phyloP scores from a whole-genome alignment of 2,329 filamentous ascomycete species.

The Dactylonectria macrodidyma region DNA sequence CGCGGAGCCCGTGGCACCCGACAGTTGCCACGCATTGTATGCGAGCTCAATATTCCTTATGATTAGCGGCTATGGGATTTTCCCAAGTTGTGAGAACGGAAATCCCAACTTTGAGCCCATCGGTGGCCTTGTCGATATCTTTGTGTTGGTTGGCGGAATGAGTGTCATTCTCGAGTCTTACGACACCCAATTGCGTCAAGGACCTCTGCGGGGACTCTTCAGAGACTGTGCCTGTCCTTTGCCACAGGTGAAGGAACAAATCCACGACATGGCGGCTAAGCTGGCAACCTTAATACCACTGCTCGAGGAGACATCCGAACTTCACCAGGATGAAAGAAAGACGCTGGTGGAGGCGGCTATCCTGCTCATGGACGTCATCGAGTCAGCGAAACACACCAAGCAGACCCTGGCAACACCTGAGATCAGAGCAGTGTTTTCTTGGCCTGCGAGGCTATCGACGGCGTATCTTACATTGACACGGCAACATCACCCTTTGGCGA shows the following conservation, averaged over 20 bases:
- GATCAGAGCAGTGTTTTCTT: constrained; percentile 24
- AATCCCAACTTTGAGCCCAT: constrained; percentile 13
- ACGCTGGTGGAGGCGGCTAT: background rate
- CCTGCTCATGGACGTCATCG: background rate
- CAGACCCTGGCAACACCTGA: constrained; percentile 7
- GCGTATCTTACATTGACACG: constrained; percentile 13
- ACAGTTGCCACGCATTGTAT: constrained; percentile 28
- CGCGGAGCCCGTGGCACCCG: background rate
- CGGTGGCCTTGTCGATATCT: constrained; percentile 28
- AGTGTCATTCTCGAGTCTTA: constrained; percentile 13
- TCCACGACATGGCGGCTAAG: background rate
- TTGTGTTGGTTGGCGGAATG: constrained; percentile 26
- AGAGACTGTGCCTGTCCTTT: constrained; percentile 9
- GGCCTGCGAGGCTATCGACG: constrained; percentile 20
- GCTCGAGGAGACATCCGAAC: background rate
- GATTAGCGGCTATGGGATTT: constrained; percentile 28
- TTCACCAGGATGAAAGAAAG: background rate
- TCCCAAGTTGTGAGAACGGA: constrained; percentile 26
- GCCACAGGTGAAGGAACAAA: background rate
- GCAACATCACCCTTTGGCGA: constrained; percentile 4
- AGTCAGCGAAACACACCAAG: background rate
- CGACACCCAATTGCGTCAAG: constrained; percentile 9
- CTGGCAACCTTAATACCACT: background rate
- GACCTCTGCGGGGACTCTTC: constrained; percentile 21
- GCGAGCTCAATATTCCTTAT: constrained; percentile 33